These are phyloP conservation scores for Pseudogymnoascus sp. DNA, from an alignment of 2,329 filamentous ascomycete genomes.

Conservation along the genomic window DNA sequence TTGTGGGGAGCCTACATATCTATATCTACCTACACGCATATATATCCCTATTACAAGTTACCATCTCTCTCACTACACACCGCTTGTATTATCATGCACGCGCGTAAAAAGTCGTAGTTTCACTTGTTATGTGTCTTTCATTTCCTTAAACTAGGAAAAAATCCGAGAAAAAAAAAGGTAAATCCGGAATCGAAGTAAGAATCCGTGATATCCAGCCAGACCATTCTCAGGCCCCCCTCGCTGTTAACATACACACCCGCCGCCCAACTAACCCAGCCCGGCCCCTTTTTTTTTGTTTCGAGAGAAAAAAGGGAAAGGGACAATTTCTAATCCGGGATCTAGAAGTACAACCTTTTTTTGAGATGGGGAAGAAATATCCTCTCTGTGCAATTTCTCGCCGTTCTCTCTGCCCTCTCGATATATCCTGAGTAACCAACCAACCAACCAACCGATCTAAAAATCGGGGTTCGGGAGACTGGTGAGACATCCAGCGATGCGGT, in stretches of 20 bases:
- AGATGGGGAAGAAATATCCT: background rate
- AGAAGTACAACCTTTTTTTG: constrained; percentile 6
- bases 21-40: background rate
- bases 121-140: constrained; percentile 4
- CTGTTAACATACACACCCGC: background rate
- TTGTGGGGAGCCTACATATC: background rate
- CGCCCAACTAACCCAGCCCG: background rate
- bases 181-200: background rate
- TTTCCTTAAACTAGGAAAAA: constrained; percentile 1
- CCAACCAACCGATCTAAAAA: background rate
- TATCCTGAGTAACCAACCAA: background rate
- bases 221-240: background rate
- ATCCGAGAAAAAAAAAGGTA: background rate
- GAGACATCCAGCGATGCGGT: constrained; percentile 21
- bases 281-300: background rate
- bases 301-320: background rate
- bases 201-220: background rate
- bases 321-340: background rate
- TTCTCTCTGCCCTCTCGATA: background rate
- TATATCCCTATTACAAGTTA: background rate
- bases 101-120: background rate
- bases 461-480: background rate
- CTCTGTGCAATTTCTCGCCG: background rate
- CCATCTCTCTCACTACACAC: background rate
- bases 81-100: too few species aligned